These are phyloP conservation scores for Delonix regia DNA, from an alignment of 306 rosid genomes.

Conservation along the genomic window DNA sequence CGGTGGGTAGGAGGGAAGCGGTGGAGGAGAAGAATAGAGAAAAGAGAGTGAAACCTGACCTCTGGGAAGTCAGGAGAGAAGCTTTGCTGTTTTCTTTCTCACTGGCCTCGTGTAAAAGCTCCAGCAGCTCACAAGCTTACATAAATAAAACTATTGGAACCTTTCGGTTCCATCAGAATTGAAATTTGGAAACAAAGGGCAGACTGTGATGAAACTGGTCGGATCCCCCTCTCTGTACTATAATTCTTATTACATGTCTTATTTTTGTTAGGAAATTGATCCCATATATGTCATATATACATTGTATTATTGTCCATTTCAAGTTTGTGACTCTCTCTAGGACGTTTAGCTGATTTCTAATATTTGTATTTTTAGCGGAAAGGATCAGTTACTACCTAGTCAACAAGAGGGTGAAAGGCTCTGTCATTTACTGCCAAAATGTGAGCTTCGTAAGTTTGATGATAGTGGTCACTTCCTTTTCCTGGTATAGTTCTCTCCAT, in stretches of 20 bases:
- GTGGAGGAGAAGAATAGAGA: too few species aligned
- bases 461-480: slow-evolving; percentile 79
- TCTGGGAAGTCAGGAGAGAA: too few species aligned
- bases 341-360: slow-evolving; percentile 35
- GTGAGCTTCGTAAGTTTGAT: slow-evolving; percentile 64
- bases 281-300: slow-evolving; percentile 3
- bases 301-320: slow-evolving; percentile 19
- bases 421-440: slow-evolving; percentile 44
- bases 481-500: slow-evolving; percentile 60
- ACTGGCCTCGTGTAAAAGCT: too few species aligned
- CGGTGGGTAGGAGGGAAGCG: too few species aligned
- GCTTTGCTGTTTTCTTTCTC: too few species aligned
- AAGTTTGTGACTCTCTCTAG: slow-evolving; percentile 24
- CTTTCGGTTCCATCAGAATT: too few species aligned
- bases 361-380: slow-evolving; percentile 61
- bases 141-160: too few species aligned
- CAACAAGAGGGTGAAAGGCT: slow-evolving; percentile 71
- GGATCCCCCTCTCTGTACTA: background rate
- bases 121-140: too few species aligned
- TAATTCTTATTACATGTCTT: background rate
- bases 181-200: background rate
- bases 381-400: slow-evolving; percentile 75
- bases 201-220: slow-evolving; percentile 6
- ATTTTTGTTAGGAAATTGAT: background rate
- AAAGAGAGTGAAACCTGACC: too few species aligned